phyloP scores from a whole-genome alignment of 2,329 filamentous ascomycete genomes.

The Nothomitra cinnamomea region DNA sequence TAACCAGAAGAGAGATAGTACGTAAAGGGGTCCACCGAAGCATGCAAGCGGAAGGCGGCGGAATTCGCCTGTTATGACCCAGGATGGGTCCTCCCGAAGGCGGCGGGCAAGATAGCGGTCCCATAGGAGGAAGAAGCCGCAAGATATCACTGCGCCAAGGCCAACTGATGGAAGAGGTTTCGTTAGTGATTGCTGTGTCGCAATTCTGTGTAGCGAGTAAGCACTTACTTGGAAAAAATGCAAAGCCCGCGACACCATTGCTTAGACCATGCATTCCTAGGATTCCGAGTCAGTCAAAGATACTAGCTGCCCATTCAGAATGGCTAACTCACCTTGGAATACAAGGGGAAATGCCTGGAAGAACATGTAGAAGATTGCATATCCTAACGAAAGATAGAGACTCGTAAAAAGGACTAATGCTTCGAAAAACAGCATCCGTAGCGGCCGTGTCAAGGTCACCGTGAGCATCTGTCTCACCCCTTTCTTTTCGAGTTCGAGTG shows the following conservation, averaged over 20 bases:
- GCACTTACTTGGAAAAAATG: conserved; percentile 3
- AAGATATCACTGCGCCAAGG: too few relatives aligned
- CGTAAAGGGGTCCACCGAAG: conserved; percentile 45
- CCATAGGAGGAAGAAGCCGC: background rate
- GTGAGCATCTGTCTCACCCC: conserved; percentile 31
- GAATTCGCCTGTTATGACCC: conserved; percentile 47
- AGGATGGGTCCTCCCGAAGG: conserved; percentile 26
- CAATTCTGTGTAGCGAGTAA: background rate
- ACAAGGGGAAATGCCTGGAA: conserved; percentile 54
- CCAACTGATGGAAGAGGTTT: too few relatives aligned
- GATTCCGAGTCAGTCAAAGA: background rate
- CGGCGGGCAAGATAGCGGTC: background rate
- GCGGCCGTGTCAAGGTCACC: background rate
- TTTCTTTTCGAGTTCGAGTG: conserved; percentile 1
- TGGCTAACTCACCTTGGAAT: background rate
- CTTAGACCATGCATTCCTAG: conserved; percentile 2
- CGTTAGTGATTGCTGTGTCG: too few relatives aligned
- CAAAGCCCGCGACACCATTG: conserved; percentile 1
- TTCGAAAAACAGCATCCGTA: conserved; percentile 33
- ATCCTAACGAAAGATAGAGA: conserved; percentile 45
- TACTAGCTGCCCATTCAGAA: background rate
- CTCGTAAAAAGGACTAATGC: conserved; percentile 58
- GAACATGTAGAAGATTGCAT: conserved; percentile 54
- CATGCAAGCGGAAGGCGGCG: conserved; percentile 55
- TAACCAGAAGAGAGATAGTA: conserved; percentile 25